Base-by-base conservation (phyloP, 1,284 basidiomycete species). In the Ustilago lituana region DNA sequence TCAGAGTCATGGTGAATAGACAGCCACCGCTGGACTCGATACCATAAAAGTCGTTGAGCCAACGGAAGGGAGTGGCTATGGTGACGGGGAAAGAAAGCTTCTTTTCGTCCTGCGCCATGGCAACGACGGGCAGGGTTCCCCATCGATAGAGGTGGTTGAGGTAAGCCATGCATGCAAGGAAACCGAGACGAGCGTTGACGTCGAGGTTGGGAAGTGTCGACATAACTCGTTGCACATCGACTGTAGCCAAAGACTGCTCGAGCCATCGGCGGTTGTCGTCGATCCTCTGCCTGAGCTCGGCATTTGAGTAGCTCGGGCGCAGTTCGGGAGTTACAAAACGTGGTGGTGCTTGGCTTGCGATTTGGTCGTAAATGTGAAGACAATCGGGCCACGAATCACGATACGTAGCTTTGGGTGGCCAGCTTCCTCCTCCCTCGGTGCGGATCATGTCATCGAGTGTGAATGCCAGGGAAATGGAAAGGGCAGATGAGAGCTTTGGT, bases 41-140 rank as follows among this genome's bases (percentile, higher is more conserved):
- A 27, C 66, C 66, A 35, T 63, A 69, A 22, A 63, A 48, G 36
- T 63, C 60, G 29, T 69, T 69, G 60, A 69, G 66, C 60, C 66
- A 69, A 1, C 44, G 50, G 29, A 69, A 69, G 24, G 66, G 66
- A 27, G 36, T 22, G 23, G 41, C 39, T 32, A 69, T 58, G 20
- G 52, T 36, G 14, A 47, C 19, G 7, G 66, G 66, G 22, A 69
- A 63, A 19, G 46, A 24, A 11, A 69, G 27, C n/a, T 29, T 46
- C 31, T 63, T 69, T 43, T 69, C 66, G 14, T 69, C 66, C 27
- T 69, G 66, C 5, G 66, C 66, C 59, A 69, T 63, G 29, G 66
- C 66, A 7, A 69, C 66, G 6, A 69, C 66, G 10, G 66, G 66
- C 1, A 69, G 31, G 1, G 66, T 69, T 10, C 66, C 66, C 66